Percentiles rank a stretch among this genome's conserved stretches.
phyloP scores from a whole-genome alignment of 228 moss, liverwort and hornwort genomes.

The Sphagnum fallax region DNA sequence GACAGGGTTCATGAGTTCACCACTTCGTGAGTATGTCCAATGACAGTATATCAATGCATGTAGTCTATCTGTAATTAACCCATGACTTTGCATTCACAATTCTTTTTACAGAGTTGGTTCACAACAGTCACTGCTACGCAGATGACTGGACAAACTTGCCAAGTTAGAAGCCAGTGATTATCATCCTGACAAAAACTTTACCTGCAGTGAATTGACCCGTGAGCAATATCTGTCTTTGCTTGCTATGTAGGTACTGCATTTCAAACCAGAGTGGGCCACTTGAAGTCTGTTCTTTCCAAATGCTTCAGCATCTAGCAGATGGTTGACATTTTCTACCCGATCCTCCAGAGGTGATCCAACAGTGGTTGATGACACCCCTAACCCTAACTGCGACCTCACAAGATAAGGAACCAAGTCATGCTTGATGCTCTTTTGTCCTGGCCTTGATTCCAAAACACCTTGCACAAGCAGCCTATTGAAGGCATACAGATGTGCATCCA shows the following conservation, averaged over 20 bases:
- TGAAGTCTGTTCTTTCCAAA: constrained; percentile 33
- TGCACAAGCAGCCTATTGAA: constrained; percentile 78
- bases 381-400: constrained; percentile 75
- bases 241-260: constrained; percentile 87
- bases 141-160: too few relatives aligned
- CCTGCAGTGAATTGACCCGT: constrained; percentile 84
- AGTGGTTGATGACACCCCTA: constrained; percentile 35
- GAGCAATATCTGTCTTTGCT: constrained; percentile 79
- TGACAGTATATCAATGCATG: too few relatives aligned
- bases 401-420: constrained; percentile 87
- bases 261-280: constrained; percentile 41
- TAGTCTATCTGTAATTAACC: too few relatives aligned
- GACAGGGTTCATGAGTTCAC: too few relatives aligned
- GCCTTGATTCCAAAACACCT: constrained; percentile 83
- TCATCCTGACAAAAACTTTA: constrained; percentile 1
- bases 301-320: constrained; percentile 37
- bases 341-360: constrained; percentile 41
- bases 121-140: too few relatives aligned
- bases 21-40: too few relatives aligned
- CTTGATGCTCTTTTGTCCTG: constrained; percentile 88
- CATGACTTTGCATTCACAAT: too few relatives aligned
- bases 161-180: too few relatives aligned
- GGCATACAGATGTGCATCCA: constrained; percentile 92
- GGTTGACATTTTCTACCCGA: constrained; percentile 28
- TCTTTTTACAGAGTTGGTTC: too few relatives aligned